phyloP scores from a whole-genome alignment of 2,329 filamentous ascomycete species.

The Pseudogymnoascus sp. region DNA sequence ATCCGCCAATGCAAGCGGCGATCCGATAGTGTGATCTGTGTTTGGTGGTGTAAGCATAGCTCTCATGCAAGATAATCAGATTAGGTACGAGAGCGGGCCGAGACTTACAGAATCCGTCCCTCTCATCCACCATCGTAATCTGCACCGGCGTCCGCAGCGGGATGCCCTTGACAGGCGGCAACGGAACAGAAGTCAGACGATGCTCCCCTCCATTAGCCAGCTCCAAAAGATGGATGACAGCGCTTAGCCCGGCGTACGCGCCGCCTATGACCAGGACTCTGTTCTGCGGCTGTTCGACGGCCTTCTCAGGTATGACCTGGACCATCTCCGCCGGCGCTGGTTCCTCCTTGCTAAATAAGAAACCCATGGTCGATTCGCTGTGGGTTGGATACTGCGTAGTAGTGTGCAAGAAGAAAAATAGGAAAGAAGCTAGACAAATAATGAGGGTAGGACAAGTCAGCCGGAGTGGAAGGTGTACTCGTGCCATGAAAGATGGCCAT shows the following conservation, averaged over 20 bases:
- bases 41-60: slow-evolving; percentile 1
- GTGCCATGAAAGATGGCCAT: background rate
- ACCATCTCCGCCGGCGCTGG: slow-evolving; percentile 19
- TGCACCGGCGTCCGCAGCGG: slow-evolving; percentile 49
- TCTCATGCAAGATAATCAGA: background rate
- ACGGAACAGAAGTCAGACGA: slow-evolving; percentile 14
- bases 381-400: background rate
- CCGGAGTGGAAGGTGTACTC: background rate
- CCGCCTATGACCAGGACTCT: slow-evolving; percentile 62
- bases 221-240: slow-evolving; percentile 60
- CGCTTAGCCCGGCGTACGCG: slow-evolving; percentile 63
- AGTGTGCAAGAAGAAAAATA: background rate
- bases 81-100: background rate
- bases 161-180: slow-evolving; percentile 14
- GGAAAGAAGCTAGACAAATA: background rate
- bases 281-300: slow-evolving; percentile 12
- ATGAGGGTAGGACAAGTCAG: background rate
- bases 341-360: slow-evolving; percentile 15
- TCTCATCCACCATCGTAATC: slow-evolving; percentile 68
- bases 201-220: slow-evolving; percentile 46
- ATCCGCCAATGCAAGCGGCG: slow-evolving; percentile 62
- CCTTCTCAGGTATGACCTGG: slow-evolving; percentile 13
- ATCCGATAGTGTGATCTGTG: slow-evolving; percentile 67
- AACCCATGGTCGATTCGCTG: background rate
- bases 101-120: slow-evolving; percentile 72